Base-by-base conservation (phyloP, 2,329 filamentous ascomycete genomes). In the Hyphodiscus sp. region DNA sequence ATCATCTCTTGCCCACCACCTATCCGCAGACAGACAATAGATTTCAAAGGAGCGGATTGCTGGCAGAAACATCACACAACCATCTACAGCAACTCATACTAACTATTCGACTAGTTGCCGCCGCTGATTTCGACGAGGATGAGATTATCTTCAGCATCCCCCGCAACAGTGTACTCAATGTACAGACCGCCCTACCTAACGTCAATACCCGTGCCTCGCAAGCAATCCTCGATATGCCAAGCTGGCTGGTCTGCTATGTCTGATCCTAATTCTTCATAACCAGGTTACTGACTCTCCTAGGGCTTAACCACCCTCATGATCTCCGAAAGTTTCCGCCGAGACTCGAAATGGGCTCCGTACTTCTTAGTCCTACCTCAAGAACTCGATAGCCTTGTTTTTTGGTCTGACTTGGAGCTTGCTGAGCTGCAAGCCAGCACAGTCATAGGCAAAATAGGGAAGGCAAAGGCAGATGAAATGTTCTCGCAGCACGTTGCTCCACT, bases 301-400 rank as follows among this genome's bases (percentile, higher is more conserved):
- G 59, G 61, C 20, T 58, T 68, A 10, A 65, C 65, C 20, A 50
- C 59, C 10, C 49, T 57, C 50, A 52, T 56, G 44, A 55, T 55
- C 41, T 50, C 52, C 41, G 51, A 58, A 26, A 58, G 54, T 43
- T 45, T 55, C 26, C 53, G 47, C 51, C 47, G 55, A 20, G 50
- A 63, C 46, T 68, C 67, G 18, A 62, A 58, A 56, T 69, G 67
- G 67, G 74, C 75, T 30, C 72, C 78, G 2, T 88, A 88, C 68
- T 80, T 87, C 58, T 70, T 74, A 49, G 70, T 87, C 46, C 72
- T 88, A 13, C 85, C 85, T 19, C 67, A 67, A 50, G 64, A 71
- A 9, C 86, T 88, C 63, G 77, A 87, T 65, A 86, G 82, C 9
- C 71, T 87, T 33, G 86, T 88, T 75, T 88, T 85, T 68, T 89